These are phyloP conservation scores for Fragaria nilgerrensis DNA, from an alignment of 306 rosid species.

Conservation along the genomic window DNA sequence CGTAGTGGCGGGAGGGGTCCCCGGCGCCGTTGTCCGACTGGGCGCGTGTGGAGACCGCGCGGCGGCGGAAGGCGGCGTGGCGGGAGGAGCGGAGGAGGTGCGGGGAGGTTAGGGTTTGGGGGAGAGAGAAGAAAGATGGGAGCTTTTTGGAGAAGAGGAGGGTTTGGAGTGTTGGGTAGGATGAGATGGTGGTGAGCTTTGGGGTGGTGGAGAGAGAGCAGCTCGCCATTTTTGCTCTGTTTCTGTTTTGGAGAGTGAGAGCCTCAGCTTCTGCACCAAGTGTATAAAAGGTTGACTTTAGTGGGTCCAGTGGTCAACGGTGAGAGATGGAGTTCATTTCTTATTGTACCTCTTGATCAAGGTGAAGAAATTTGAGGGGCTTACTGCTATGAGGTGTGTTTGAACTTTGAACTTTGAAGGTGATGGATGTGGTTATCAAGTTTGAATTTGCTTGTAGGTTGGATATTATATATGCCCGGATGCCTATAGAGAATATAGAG, in stretches of 20 bases:
- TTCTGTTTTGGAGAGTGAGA: background rate
- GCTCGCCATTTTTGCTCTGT: conserved; percentile 36
- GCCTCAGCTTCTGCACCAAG: background rate
- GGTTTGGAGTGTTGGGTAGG: conserved; percentile 37
- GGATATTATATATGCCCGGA: background rate
- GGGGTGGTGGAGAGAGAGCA: conserved; percentile 35
- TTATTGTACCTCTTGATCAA: background rate
- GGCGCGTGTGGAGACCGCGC: conserved; percentile 38
- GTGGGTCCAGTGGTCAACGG: background rate
- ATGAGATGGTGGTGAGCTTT: conserved; percentile 35
- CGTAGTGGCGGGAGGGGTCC: conserved; percentile 44
- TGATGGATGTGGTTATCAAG: background rate
- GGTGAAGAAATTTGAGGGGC: too few relatives aligned
- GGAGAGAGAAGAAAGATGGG: conserved; percentile 27
- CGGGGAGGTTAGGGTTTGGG: conserved; percentile 21
- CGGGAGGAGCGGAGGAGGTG: conserved; percentile 9
- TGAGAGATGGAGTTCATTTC: background rate
- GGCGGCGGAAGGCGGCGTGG: conserved; percentile 23
- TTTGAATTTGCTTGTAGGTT: background rate
- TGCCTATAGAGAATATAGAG: too few relatives aligned
- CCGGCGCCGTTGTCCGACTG: conserved; percentile 49
- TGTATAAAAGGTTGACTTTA: background rate
- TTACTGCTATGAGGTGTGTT: too few relatives aligned
- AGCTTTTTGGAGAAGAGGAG: conserved; percentile 40
- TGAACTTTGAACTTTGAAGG: background rate